Evolutionary conservation across 768 basidiomycete genomes (phyloP).

Genomic region (Amanita fuliginea): DNA sequence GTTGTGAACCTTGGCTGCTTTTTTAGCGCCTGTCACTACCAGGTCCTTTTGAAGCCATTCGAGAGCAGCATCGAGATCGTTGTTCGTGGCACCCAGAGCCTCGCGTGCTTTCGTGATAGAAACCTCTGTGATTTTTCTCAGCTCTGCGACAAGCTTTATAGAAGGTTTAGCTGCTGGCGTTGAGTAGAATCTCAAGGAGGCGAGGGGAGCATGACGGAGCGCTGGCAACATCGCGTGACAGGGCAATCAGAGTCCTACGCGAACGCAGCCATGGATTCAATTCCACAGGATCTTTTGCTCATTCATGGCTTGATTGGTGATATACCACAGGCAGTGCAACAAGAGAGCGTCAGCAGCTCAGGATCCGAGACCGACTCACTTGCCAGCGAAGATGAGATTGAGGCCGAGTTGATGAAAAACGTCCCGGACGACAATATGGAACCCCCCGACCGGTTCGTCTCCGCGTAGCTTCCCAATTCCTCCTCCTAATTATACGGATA

Average conservation of each 20-base stretch:
- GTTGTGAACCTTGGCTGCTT: slow-evolving; percentile 76
- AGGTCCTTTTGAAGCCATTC: slow-evolving; percentile 77
- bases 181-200: slow-evolving; percentile 36
- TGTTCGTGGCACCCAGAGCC: slow-evolving; percentile 65
- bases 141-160: slow-evolving; percentile 71
- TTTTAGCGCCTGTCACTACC: slow-evolving; percentile 56
- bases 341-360: slow-evolving; percentile 32
- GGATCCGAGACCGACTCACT: slow-evolving; percentile 28
- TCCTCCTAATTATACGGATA: slow-evolving; percentile 2
- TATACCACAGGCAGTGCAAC: slow-evolving; percentile 10
- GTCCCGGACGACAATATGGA: slow-evolving; percentile 23
- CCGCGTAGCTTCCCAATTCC: slow-evolving; percentile 5
- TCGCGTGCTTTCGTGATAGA: slow-evolving; percentile 84
- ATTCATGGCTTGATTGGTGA: slow-evolving; percentile 55
- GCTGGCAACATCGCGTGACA: slow-evolving; percentile 5
- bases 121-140: slow-evolving; percentile 72
- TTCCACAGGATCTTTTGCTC: slow-evolving; percentile 67
- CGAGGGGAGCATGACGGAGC: slow-evolving; percentile 10
- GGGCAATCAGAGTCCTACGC: slow-evolving; percentile 7
- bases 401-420: slow-evolving; percentile 38
- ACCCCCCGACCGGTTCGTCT: slow-evolving; percentile 15
- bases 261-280: slow-evolving; percentile 19
- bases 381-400: slow-evolving; percentile 66
- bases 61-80: slow-evolving; percentile 65
- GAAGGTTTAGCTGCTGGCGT: slow-evolving; percentile 44